Evolutionary conservation across 2,329 filamentous ascomycete species (phyloP), one percentile per base, ranked within the genome.

Genomic region (Epicoccum sorghinum): DNA sequence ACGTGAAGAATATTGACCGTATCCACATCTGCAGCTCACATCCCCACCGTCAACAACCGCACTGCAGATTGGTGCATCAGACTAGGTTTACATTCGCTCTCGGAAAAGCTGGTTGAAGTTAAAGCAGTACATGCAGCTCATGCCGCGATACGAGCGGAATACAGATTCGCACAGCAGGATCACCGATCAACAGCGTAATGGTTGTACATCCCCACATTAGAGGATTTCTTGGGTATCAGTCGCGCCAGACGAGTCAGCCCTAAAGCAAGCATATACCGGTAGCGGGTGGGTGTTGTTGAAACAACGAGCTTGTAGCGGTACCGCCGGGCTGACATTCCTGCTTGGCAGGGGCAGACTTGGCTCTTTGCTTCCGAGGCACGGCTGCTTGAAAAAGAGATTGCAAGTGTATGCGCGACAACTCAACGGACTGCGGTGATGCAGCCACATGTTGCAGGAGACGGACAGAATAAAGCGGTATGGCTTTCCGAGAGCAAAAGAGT

Each of bases 271-370:
- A 4, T 41, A 35, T 27, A 32, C 14, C 27, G 46, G 46, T 41
- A 49, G 41, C 41, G 41, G 40, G 45, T 37, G 35, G 22, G 4
- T 42, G 25, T 24, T 40, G 41, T 49, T 55, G 52, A 55, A 55
- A 55, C 52, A 36, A 32, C 46, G 41, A 49, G 36, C 35, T 49
- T 25, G 25, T 47, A 43, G 44, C 50, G 44, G 22, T 27, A 35
- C 27, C 33, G 40, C n/a, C 4, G n/a, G 32, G 32, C 13, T 33
- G 32, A 33, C 18, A 38, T 18, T 12, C 13, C 29, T 29, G 42
- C 51, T 59, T 50, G 53, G 57, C 57, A 57, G 53, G 53, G 53
- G 57, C 18, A 48, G 12, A 10, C 41, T 43, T 55, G 45, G 44
- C 52, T 33, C 10, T 13, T 13, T 33, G 7, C 23, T 29, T 24